These are phyloP conservation scores for Trichophyton benhamiae DNA, from an alignment of 2,329 filamentous ascomycete species.

Conservation along the genomic window DNA sequence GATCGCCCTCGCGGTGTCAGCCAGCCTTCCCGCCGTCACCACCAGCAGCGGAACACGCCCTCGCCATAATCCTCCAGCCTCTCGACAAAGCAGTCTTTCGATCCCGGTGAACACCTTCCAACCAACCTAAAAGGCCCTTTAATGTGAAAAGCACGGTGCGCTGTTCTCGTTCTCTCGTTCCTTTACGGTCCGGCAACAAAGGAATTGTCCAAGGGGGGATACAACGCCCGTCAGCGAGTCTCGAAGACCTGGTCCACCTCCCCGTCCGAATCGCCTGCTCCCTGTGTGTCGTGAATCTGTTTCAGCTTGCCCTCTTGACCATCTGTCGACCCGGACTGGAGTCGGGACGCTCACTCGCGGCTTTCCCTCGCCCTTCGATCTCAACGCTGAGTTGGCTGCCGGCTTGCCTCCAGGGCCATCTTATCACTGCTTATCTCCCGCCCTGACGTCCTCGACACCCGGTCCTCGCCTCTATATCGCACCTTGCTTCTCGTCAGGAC, in stretches of 20 bases:
- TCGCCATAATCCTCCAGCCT: neutral
- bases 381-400: neutral
- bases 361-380: neutral
- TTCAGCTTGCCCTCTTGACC: neutral
- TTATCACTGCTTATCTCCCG: neutral
- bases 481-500: neutral
- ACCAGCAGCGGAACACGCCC: neutral
- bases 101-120: no score
- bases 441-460: neutral
- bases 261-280: neutral
- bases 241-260: neutral
- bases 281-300: neutral
- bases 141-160: neutral
- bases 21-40: neutral
- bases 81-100: no score
- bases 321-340: neutral
- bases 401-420: neutral
- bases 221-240: neutral
- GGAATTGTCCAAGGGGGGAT: neutral
- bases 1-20: neutral
- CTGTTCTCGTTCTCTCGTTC: neutral
- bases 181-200: neutral
- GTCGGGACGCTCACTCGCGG: neutral
- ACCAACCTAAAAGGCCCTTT: slow-evolving; percentile 2
- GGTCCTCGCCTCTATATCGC: neutral